phyloP scores from a whole-genome alignment of 768 basidiomycete species.

The Auriculariales sp. region DNA sequence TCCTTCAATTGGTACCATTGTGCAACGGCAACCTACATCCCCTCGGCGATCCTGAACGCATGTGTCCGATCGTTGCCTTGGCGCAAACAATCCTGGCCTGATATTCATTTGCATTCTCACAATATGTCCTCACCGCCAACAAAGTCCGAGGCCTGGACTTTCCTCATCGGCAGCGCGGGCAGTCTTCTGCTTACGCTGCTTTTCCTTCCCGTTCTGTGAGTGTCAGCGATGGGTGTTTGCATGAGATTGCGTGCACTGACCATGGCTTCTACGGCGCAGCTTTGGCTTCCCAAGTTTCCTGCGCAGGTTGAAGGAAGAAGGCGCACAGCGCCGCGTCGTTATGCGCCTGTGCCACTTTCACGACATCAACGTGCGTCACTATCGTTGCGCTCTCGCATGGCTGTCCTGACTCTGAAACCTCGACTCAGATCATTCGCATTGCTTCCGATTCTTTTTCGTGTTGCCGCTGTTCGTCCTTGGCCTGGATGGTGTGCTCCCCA shows the following conservation, averaged over 20 bases:
- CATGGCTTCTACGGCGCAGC: slow-evolving; percentile 18
- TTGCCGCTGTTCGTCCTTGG: slow-evolving; percentile 51
- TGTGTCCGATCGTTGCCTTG: too few relatives aligned
- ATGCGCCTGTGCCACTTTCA: slow-evolving; percentile 68
- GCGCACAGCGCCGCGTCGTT: slow-evolving; percentile 50
- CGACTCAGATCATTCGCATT: slow-evolving; percentile 56
- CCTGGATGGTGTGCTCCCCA: slow-evolving; percentile 48
- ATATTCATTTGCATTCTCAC: too few relatives aligned
- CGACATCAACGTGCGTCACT: slow-evolving; percentile 55
- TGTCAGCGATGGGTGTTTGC: too few relatives aligned
- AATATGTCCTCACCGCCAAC: too few relatives aligned
- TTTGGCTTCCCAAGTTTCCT: slow-evolving; percentile 58
- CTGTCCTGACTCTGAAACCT: not conserved
- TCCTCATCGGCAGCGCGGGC: slow-evolving; percentile 54
- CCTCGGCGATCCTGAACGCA: too few relatives aligned
- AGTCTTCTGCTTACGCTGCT: slow-evolving; percentile 57
- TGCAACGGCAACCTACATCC: too few relatives aligned
- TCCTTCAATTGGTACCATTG: too few relatives aligned
- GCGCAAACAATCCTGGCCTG: too few relatives aligned
- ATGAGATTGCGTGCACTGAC: too few relatives aligned
- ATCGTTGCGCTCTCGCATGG: not conserved
- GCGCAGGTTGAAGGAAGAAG: slow-evolving; percentile 39
- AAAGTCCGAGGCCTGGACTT: slow-evolving; percentile 62
- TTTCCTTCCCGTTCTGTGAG: slow-evolving; percentile 55
- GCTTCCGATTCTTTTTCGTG: slow-evolving; percentile 62